Percentiles rank a stretch among this genome's conserved stretches.
These are phyloP conservation scores for Avena atlantica DNA, from an alignment of 176 grass and related monocot species.

Conservation along the genomic window DNA sequence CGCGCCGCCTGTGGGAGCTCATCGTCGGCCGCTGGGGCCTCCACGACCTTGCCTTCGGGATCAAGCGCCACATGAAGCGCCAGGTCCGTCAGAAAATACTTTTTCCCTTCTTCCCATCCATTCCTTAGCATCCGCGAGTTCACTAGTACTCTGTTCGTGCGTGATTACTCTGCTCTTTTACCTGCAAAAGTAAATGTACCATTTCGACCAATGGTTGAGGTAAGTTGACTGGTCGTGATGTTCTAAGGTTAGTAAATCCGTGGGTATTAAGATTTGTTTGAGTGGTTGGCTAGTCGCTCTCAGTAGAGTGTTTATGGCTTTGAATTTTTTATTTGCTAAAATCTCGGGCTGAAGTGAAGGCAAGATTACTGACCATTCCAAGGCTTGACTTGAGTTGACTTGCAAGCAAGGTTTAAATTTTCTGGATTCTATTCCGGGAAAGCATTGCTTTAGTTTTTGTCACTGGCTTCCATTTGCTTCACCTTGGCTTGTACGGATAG, in stretches of 20 bases:
- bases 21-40: slow-evolving; percentile 66
- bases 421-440: background rate
- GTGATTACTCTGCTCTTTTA: background rate
- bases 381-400: slow-evolving; percentile 52
- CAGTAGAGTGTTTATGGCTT: background rate
- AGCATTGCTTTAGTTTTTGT: background rate
- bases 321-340: slow-evolving; percentile 19
- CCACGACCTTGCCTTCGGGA: slow-evolving; percentile 61
- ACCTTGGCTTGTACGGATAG: background rate
- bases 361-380: slow-evolving; percentile 5
- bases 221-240: background rate
- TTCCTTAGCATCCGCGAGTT: background rate
- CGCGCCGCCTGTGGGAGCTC: slow-evolving; percentile 51
- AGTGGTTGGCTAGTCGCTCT: slow-evolving; percentile 17
- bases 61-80: slow-evolving; percentile 72
- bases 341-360: slow-evolving; percentile 25
- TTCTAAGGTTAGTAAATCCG: background rate
- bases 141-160: background rate
- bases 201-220: background rate
- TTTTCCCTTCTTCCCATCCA: background rate
- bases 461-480: background rate
- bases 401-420: slow-evolving; percentile 35
- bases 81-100: slow-evolving; percentile 47
- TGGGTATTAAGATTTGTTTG: background rate
- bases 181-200: background rate